Base-by-base conservation (phyloP, 148 eudicot species). In the Hydrangea macrophylla region DNA sequence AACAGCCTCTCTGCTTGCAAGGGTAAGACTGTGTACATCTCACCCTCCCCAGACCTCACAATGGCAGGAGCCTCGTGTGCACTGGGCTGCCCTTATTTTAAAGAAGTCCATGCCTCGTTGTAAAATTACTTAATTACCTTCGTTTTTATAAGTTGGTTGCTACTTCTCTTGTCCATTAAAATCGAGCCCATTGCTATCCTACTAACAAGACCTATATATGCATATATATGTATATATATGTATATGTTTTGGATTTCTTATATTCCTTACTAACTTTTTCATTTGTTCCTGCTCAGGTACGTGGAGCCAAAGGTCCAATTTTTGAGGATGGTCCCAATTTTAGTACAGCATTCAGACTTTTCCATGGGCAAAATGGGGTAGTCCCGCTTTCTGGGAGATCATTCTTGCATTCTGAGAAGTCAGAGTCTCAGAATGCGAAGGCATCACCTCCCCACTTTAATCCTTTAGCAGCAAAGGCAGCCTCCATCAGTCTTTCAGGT, bases 311-410 rank as follows among this genome's bases (percentile, higher is more conserved):
- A 80, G 99, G 99, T 67, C 99, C 99, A 58, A 95, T 95, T 67
- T 95, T 95, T 72, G 97, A 95, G 88, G 99, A 95, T 85, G 97
- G 97, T 33, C 96, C 96, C 79, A 89, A 87, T 83, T 95, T 91
- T 79, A 96, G 91, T 61, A 76, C 70, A 78, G 88, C 99, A 39
- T 95, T 91, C 68, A 85, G 85, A 81, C 78, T 95, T 70, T 95
- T 95, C 79, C 99, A 95, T 75, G 99, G 99, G 20, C 84, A 73
- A 54, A 88, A 95, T 81, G 99, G 99, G 27, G 90, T 91, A 56
- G 99, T 95, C 61, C 99, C 99, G 0, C 97, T 95, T 70, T 81
- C 94, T 64, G 93, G 84, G 60, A 89, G 82, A 69, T 75, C 89
- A 48, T 79, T 64, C 57, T 61, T 78, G 40, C 78, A 42, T 51